Percentiles rank a stretch among this genome's conserved stretches.
Conservation (phyloP, 1,284 basidiomycete genomes). For the Cronartium quercuum region DNA sequence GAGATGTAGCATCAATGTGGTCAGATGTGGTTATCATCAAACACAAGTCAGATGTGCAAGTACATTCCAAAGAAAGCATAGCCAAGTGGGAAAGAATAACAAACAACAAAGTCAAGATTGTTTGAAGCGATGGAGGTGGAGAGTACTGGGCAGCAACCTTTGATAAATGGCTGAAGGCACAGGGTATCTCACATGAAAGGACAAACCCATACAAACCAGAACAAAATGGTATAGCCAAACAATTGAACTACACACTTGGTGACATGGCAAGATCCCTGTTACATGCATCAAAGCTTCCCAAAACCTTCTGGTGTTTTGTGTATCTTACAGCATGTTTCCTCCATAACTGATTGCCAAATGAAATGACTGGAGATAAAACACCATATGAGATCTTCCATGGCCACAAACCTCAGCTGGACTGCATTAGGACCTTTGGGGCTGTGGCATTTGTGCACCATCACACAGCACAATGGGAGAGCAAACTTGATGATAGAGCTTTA, state of each 20-base stretch:
- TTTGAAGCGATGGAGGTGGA: neutral
- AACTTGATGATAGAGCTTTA: too few relatives aligned
- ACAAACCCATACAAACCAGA: neutral
- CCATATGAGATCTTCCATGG: too few relatives aligned
- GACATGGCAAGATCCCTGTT: neutral
- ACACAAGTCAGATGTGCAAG: neutral
- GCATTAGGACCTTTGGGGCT: too few relatives aligned
- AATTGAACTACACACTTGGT: neutral
- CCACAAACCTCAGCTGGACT: too few relatives aligned
- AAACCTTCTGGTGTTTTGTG: neutral
- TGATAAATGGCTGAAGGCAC: neutral
- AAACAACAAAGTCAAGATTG: neutral
- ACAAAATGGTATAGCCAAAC: neutral
- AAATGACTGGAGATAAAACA: too few relatives aligned
- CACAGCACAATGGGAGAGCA: neutral
- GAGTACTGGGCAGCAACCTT: neutral
- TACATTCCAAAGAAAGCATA: too few relatives aligned
- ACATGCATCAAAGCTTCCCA: neutral
- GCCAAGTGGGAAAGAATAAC: neutral
- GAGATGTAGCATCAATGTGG: neutral
- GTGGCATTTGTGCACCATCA: conserved; percentile 19
- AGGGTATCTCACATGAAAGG: neutral
- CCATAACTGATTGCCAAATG: neutral
- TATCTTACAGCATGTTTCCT: neutral
- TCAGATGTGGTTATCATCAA: neutral